These are phyloP conservation scores for Naganishia antarctica DNA, from an alignment of 768 basidiomycete genomes.

Conservation along the genomic window DNA sequence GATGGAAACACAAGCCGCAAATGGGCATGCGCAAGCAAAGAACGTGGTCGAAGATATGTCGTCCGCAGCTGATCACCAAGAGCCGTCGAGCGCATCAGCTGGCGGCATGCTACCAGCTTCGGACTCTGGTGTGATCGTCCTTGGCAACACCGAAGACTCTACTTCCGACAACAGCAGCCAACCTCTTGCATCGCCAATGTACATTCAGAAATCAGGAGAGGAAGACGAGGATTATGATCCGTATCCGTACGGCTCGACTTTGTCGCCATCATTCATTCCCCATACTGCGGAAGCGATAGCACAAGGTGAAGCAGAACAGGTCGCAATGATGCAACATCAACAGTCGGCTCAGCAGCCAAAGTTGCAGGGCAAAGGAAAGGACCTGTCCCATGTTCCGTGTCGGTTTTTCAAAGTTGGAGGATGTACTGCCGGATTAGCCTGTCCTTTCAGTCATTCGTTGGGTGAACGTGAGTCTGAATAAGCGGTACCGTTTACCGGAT, in stretches of 20 bases:
- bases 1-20: background rate
- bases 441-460: slow-evolving; percentile 83
- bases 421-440: slow-evolving; percentile 87
- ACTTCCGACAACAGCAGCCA: background rate
- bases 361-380: slow-evolving; percentile 25
- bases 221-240: slow-evolving; percentile 18
- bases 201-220: slow-evolving; percentile 9
- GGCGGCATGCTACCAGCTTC: background rate
- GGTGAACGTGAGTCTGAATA: slow-evolving; percentile 64
- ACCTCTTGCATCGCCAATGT: background rate
- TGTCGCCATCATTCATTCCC: slow-evolving; percentile 13
- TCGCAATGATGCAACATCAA: slow-evolving; percentile 14
- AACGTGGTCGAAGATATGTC: background rate
- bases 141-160: background rate
- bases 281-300: background rate
- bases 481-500: background rate
- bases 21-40: slow-evolving; percentile 8
- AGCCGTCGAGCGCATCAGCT: background rate
- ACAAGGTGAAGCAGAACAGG: slow-evolving; percentile 1
- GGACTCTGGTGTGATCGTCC: background rate
- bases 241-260: slow-evolving; percentile 9
- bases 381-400: slow-evolving; percentile 88
- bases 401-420: slow-evolving; percentile 90
- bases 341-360: slow-evolving; percentile 18
- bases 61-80: background rate